These are phyloP conservation scores for Trichophyton simii DNA, from an alignment of 2,329 filamentous ascomycete genomes.

Conservation along the genomic window DNA sequence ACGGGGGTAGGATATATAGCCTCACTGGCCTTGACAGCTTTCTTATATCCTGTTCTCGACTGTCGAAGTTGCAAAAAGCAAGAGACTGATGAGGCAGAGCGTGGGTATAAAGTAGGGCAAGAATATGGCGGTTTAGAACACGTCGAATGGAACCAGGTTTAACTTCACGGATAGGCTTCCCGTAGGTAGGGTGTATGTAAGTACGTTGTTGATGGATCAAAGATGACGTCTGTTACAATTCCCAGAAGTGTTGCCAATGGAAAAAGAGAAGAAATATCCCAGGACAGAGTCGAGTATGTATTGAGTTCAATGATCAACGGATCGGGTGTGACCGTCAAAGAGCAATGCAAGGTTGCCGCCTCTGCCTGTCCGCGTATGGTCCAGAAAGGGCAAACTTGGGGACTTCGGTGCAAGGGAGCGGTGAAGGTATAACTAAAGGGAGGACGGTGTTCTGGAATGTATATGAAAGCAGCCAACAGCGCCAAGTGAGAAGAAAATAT, in stretches of 20 bases:
- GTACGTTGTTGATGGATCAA: constrained; percentile 4
- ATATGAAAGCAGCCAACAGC: not conserved
- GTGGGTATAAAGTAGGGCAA: constrained; percentile 1
- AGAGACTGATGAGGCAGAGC: not conserved
- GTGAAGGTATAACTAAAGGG: not conserved
- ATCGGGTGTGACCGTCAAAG: constrained; percentile 5
- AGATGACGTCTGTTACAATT: constrained; percentile 2
- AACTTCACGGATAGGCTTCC: constrained; percentile 4
- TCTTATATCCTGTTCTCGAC: not conserved
- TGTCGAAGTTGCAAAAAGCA: not conserved
- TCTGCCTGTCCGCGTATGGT: not conserved
- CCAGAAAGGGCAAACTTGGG: not conserved
- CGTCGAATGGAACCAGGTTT: constrained; percentile 1
- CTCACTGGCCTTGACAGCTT: not conserved
- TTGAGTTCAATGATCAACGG: constrained; percentile 6
- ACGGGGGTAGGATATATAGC: not conserved
- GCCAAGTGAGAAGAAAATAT: not conserved
- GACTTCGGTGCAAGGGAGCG: not conserved
- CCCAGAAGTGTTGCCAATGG: not conserved
- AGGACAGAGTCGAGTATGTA: constrained; percentile 1
- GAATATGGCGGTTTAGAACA: constrained; percentile 5
- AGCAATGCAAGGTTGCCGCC: not conserved
- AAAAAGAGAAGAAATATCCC: constrained; percentile 1
- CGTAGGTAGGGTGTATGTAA: constrained; percentile 3
- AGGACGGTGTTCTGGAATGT: not conserved